Evolutionary conservation across 768 basidiomycete genomes (phyloP), one percentile per base, ranked within the genome.

Genomic region (Amanita pallidorosea): DNA sequence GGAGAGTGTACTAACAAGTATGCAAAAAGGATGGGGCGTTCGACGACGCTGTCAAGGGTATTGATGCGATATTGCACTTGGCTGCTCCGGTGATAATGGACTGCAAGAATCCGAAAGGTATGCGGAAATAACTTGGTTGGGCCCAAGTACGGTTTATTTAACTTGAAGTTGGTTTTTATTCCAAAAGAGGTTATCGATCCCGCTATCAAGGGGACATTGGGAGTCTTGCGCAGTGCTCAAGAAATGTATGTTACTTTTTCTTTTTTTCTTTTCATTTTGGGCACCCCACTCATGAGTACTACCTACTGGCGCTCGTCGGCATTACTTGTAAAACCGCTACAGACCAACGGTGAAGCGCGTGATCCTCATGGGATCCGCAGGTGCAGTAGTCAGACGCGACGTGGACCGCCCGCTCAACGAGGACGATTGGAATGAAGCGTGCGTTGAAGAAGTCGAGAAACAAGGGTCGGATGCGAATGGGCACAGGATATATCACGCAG

Each of bases 21-120:
- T 23, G 5, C 22, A 23, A 13, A 11, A 18, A 81, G 80, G 73
- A 73, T 1, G 77, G 76, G 6, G 85, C 82, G 1, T 93, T 89
- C 54, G 86, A 91, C 60, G 80, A 87, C 42, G 86, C 81, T 1
- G 83, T 90, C 53, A 77, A 81, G 61, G 86, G 74, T 1, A 79
- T 90, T 7, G 80, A 87, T 53, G 88, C 75, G 0, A 76, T 92
- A 46, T 73, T 68, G 35, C 87, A 88, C 58, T 78, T 72, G 4
- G 84, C 84, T 0, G 84, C 84, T 1, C 85, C 85, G 1, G 72
- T 80, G 57, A 65, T 72, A 48, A 53, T 68, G 22, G 64, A 72
- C 1, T 69, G 67, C 1, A 65, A 69, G 15, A 70, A 79, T 35
- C 74, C 74, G 3, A 53, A 65, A 53, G 64, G 66, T 65, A 55